Evolutionary conservation across 495 filamentous ascomycete species (phyloP).

Genomic region (Daldinia decipiens): DNA sequence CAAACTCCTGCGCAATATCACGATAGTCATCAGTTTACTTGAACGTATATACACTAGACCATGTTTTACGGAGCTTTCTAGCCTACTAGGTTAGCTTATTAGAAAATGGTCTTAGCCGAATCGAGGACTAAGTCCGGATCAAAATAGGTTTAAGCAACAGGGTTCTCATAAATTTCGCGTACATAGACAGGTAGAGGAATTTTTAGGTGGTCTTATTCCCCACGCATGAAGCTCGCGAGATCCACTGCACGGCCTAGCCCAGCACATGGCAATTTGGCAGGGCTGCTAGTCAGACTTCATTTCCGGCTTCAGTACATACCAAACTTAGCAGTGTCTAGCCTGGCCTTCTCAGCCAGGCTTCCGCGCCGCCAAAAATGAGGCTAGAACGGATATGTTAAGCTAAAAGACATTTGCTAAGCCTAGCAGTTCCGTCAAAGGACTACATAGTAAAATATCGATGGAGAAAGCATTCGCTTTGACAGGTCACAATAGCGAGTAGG

Average conservation of each 20-base stretch:
- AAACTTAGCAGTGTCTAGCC: constrained; percentile 17
- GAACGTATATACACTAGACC: background rate
- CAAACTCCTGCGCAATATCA: background rate
- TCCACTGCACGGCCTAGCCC: constrained; percentile 24
- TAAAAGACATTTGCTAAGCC: constrained; percentile 7
- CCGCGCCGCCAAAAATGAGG: constrained; percentile 7
- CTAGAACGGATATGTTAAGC: constrained; percentile 25
- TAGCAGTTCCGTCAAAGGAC: background rate
- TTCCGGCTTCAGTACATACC: constrained; percentile 38
- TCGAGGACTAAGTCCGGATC: constrained; percentile 27
- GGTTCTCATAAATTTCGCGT: constrained; percentile 19
- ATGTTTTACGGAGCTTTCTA: constrained; percentile 1
- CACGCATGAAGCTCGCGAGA: constrained; percentile 33
- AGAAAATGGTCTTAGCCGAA: constrained; percentile 14
- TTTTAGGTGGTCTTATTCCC: constrained; percentile 37
- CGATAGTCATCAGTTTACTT: background rate
- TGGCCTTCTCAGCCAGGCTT: constrained; percentile 17
- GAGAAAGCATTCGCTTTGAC: background rate
- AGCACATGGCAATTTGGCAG: constrained; percentile 40
- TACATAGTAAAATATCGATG: constrained; percentile 1
- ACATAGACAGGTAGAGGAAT: constrained; percentile 10
- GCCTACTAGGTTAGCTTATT: constrained; percentile 6
- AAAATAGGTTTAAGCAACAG: constrained; percentile 18
- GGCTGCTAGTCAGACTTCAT: constrained; percentile 39
- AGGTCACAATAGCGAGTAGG: background rate